A percentile compares a stretch with the other conserved stretches of the same genome.
Evolutionary conservation across 768 basidiomycete species (phyloP).

Genomic region (Candolleomyces efflorescens): DNA sequence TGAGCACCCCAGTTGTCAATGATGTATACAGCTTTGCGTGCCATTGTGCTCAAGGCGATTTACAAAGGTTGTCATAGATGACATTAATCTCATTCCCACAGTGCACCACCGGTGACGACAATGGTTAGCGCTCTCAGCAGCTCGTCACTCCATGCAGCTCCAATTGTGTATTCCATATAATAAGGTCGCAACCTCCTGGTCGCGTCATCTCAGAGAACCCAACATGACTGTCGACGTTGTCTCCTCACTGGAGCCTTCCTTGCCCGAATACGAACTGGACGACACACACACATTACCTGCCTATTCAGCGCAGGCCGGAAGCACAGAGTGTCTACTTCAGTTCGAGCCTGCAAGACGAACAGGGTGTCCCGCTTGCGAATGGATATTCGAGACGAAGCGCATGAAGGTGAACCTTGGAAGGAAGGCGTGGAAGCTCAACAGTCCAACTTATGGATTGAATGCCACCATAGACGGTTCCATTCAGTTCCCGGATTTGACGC

Average conservation of each 20-base stretch:
- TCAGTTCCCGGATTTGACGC: constrained; percentile 27
- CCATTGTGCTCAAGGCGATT: no score
- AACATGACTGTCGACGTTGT: background rate
- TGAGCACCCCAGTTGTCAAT: no score
- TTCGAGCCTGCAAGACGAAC: constrained; percentile 20
- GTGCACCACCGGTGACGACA: no score
- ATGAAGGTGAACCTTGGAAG: constrained; percentile 37
- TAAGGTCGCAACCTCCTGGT: background rate
- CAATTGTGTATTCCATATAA: constrained; percentile 4
- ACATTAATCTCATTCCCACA: no score
- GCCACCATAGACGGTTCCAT: constrained; percentile 37
- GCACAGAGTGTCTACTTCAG: constrained; percentile 33
- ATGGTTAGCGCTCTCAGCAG: no score
- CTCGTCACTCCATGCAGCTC: background rate
- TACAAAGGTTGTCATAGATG: no score
- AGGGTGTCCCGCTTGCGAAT: constrained; percentile 25
- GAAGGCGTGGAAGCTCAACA: constrained; percentile 31
- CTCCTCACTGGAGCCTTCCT: constrained; percentile 5
- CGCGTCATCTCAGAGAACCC: background rate
- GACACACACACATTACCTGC: constrained; percentile 13
- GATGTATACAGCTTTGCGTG: no score
- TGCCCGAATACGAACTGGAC: constrained; percentile 16
- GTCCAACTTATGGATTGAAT: constrained; percentile 39
- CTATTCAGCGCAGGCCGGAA: constrained; percentile 25
- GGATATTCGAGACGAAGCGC: constrained; percentile 34